Conservation (phyloP, 306 rosid genomes). For the Psophocarpus tetragonolobus region DNA sequence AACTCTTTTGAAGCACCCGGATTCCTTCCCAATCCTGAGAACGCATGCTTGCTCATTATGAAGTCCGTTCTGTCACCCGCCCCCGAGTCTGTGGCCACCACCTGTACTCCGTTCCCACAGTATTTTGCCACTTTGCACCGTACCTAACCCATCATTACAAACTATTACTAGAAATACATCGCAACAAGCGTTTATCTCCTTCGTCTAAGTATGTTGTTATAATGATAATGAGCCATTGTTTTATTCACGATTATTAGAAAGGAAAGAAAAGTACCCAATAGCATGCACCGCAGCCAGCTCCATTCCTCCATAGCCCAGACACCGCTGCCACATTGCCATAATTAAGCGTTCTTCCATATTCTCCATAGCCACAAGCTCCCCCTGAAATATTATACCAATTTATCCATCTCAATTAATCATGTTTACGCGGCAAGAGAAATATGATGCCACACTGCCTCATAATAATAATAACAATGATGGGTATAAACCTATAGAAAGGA, state of each 20-base stretch:
- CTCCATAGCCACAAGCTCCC: constrained; percentile 92
- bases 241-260: not conserved
- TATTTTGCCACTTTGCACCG: constrained; percentile 29
- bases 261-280: constrained; percentile 54
- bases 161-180: too few relatives aligned
- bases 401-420: not conserved
- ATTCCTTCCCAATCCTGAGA: constrained; percentile 24
- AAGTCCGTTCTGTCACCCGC: constrained; percentile 50
- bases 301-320: constrained; percentile 62
- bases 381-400: constrained; percentile 35
- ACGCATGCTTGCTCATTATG: constrained; percentile 44
- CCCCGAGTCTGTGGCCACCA: constrained; percentile 44
- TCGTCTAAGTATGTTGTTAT: too few relatives aligned
- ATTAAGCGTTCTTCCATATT: constrained; percentile 68
- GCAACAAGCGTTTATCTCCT: too few relatives aligned
- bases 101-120: constrained; percentile 33
- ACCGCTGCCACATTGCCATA: constrained; percentile 78
- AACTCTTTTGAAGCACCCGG: not conserved
- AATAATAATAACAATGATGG: too few relatives aligned
- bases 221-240: too few relatives aligned
- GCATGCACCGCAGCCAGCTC: constrained; percentile 84
- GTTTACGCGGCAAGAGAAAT: not conserved
- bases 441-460: not conserved
- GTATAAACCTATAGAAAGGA: too few relatives aligned
- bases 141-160: constrained; percentile 37